phyloP scores from a whole-genome alignment of 164 flowering plant species.

The Vitis riparia region DNA sequence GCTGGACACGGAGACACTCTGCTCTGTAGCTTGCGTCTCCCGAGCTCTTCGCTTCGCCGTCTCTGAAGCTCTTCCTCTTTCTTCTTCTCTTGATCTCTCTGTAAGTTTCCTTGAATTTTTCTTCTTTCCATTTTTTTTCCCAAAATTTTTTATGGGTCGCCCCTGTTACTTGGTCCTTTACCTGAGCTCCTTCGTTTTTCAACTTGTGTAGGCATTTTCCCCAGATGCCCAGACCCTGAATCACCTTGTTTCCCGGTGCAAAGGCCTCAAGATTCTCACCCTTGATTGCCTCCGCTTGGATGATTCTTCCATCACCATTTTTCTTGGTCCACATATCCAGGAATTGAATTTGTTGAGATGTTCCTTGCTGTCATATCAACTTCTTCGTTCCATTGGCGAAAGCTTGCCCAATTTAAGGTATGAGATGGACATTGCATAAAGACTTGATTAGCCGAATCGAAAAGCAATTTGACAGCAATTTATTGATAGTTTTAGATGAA shows the following conservation, averaged over 20 bases:
- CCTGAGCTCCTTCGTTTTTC: too few relatives aligned
- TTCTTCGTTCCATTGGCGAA: conserved; percentile 31
- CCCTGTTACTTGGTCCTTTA: too few relatives aligned
- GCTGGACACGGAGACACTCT: conserved; percentile 42
- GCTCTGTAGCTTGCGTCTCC: conserved; percentile 32
- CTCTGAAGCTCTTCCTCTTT: conserved; percentile 23
- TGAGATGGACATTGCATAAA: too few relatives aligned
- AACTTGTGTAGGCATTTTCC: conserved; percentile 28
- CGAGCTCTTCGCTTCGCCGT: conserved; percentile 25
- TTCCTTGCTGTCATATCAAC: conserved; percentile 17
- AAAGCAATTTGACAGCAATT: too few relatives aligned
- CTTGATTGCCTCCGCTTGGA: conserved; percentile 44
- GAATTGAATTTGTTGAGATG: conserved; percentile 39
- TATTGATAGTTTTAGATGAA: too few relatives aligned
- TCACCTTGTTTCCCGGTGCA: conserved; percentile 20
- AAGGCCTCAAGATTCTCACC: conserved; percentile 28
- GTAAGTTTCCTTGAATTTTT: conserved; percentile 18
- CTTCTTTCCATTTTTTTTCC: not conserved
- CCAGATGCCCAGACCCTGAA: conserved; percentile 22
- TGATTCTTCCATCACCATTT: conserved; percentile 14
- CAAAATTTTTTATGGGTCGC: not conserved
- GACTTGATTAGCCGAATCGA: too few relatives aligned
- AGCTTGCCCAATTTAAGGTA: conserved; percentile 43
- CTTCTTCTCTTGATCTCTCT: conserved; percentile 36
- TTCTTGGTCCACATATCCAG: conserved; percentile 24